Evolutionary conservation across 139 green algal genomes (phyloP), one percentile per base, ranked within the genome.

Genomic region (Nannochloris sp.): DNA sequence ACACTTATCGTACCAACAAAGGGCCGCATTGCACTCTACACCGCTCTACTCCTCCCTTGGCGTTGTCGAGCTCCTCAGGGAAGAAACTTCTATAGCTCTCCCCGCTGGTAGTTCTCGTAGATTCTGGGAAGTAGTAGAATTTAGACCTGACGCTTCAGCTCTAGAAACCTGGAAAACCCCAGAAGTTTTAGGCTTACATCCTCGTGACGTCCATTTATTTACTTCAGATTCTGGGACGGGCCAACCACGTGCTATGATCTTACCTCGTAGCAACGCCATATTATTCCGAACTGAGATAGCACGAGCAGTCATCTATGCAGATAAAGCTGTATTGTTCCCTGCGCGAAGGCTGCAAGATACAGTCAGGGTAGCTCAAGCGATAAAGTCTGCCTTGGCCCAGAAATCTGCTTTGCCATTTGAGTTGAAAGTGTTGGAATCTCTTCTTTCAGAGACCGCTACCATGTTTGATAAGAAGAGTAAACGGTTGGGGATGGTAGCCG

Each of bases 61-160:
- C 4, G 65, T 78, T 13, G 71, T 78, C 34, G 60, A 78, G 2
- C 56, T 70, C 23, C 59, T 78, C 29, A 61, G 69, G 27, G 65
- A 78, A 9, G 65, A 73, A 31, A 23, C 25, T 27, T 33, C 46
- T n/a, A 65, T 78, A 32, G 23, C 38, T 14, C 29, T 73, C 14
- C 64, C 63, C 4, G 63, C 59, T 10, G 51, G 34, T 14, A 24
- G 27, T 6, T 54, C 34, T 37, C 51, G 58, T 14, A 65, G 44
- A 35, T 60, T 78, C 5, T 78, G 64, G 64, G 71, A 78, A 53
- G 73, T 83, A 19, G 39, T 83, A 4, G 76, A 83, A 64, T 83
- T 83, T 47, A 36, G 61, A 6, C 46, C 55, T 2, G 73, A 81
- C 27, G 37, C 36, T 27, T 58, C 45, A 3, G 65, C 70, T 23